These are phyloP conservation scores for Trichoderma lentiforme DNA, from an alignment of 2,329 filamentous ascomycete species.

Conservation along the genomic window DNA sequence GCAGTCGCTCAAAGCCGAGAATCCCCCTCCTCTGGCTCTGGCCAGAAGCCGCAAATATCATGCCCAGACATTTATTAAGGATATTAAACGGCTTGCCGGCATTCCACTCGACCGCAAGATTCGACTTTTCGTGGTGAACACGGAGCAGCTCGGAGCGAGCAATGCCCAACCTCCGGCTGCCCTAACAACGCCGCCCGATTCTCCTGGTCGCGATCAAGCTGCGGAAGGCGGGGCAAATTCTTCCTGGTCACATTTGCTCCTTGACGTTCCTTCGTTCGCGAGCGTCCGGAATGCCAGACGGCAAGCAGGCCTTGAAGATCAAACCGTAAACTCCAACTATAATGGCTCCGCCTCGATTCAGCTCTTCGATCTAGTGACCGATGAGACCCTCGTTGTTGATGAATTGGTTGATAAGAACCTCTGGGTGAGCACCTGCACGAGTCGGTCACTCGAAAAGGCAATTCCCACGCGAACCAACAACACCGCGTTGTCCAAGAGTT, in stretches of 20 bases:
- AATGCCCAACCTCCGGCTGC: constrained; percentile 35
- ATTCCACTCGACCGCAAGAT: constrained; percentile 72
- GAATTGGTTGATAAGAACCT: constrained; percentile 62
- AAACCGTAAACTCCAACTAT: constrained; percentile 70
- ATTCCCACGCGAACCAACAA: constrained; percentile 32
- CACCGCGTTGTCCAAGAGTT: constrained; percentile 27
- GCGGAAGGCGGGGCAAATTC: constrained; percentile 27
- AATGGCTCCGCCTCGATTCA: constrained; percentile 70
- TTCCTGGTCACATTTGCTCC: constrained; percentile 41
- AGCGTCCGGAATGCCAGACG: constrained; percentile 29
- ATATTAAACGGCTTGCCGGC: constrained; percentile 64
- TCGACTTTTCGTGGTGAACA: constrained; percentile 66
- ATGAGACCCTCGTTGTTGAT: constrained; percentile 79
- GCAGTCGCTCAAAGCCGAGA: constrained; percentile 58
- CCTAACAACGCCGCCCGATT: constrained; percentile 41
- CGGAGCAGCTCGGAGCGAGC: constrained; percentile 38
- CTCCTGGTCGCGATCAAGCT: constrained; percentile 31
- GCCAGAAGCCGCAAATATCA: constrained; percentile 68
- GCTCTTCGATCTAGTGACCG: constrained; percentile 64
- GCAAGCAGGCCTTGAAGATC: constrained; percentile 47
- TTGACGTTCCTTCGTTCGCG: constrained; percentile 54
- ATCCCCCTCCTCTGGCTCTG: constrained; percentile 60
- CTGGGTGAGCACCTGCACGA: constrained; percentile 53
- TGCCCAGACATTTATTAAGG: constrained; percentile 71
- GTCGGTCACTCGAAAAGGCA: constrained; percentile 33